These are phyloP conservation scores for Termitomyces sp. DNA, from an alignment of 768 basidiomycete species.

Conservation along the genomic window DNA sequence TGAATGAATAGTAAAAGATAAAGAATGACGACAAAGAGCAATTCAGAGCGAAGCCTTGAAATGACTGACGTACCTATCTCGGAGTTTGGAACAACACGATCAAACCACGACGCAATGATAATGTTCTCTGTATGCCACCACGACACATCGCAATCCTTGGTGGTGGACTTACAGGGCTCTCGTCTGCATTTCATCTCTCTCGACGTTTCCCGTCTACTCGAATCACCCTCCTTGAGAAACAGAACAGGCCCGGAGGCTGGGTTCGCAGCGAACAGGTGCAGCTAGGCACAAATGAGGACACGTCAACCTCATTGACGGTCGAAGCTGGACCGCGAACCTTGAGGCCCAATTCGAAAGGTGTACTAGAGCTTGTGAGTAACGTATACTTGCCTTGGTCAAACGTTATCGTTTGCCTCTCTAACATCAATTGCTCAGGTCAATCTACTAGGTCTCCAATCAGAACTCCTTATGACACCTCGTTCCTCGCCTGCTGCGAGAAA, in stretches of 20 bases:
- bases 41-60: too few relatives aligned
- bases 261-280: constrained; percentile 54
- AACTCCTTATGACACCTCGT: constrained; percentile 63
- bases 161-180: constrained; percentile 78
- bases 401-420: background rate
- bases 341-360: constrained; percentile 65
- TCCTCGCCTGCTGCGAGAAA: constrained; percentile 69
- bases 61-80: background rate
- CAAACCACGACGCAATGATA: constrained; percentile 31
- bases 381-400: background rate
- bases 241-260: constrained; percentile 80
- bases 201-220: constrained; percentile 52
- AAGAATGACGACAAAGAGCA: too few relatives aligned
- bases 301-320: constrained; percentile 45
- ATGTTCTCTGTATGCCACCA: constrained; percentile 8
- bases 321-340: constrained; percentile 89
- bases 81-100: background rate
- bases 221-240: constrained; percentile 69
- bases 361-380: constrained; percentile 72
- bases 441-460: constrained; percentile 55
- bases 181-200: constrained; percentile 74
- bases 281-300: constrained; percentile 21
- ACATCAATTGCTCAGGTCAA: constrained; percentile 51
- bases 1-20: too few relatives aligned
- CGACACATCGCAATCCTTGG: constrained; percentile 62